Evolutionary conservation across 345 rosid genomes (phyloP).

Genomic region (Rhodamnia argentea): DNA sequence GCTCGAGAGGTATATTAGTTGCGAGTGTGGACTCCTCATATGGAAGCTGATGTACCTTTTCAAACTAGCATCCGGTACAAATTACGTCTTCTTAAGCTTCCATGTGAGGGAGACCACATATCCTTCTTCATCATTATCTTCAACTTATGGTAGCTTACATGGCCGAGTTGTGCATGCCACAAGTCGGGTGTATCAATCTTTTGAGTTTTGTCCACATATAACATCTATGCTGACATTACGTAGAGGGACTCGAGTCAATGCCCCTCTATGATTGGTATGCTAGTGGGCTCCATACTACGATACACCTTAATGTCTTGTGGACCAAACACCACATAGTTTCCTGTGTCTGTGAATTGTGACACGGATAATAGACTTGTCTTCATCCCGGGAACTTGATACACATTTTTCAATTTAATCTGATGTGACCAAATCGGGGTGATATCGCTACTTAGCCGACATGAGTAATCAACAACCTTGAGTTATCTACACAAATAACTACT

Average conservation of each 20-base stretch:
- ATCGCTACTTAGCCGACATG: neutral
- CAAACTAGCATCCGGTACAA: neutral
- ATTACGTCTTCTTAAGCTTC: neutral
- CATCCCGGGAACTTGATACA: neutral
- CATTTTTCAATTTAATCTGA: neutral
- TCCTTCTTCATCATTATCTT: neutral
- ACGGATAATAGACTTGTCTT: neutral
- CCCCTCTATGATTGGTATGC: neutral
- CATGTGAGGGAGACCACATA: neutral
- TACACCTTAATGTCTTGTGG: neutral
- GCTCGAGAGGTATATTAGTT: neutral
- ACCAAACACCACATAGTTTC: neutral
- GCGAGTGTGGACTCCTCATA: neutral
- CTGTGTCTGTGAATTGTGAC: neutral
- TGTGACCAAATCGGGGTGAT: neutral
- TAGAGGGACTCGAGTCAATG: neutral
- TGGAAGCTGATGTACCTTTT: neutral
- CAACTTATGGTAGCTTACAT: neutral
- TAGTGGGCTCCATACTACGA: neutral
- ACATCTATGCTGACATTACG: neutral
- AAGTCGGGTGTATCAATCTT: neutral
- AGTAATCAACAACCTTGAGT: neutral
- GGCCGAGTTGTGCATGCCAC: neutral
- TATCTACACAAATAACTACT: neutral
- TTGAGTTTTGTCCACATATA: neutral